phyloP scores from a whole-genome alignment of 345 rosid species.

The Eucalyptus lansdowneana region DNA sequence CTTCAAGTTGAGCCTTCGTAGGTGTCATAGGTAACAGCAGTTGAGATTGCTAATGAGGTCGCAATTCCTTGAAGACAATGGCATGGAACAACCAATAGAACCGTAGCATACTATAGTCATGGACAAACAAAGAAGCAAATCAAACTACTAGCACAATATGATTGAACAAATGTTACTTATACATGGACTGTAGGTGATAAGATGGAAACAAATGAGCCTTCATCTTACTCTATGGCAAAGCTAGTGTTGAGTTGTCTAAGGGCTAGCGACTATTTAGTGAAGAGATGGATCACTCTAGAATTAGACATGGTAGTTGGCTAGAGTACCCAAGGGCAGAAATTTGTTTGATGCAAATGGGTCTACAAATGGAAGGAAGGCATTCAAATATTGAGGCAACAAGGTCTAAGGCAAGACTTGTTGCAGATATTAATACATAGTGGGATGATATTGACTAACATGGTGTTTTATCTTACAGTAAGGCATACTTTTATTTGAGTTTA shows the following conservation, averaged over 20 bases:
- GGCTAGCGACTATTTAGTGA: not conserved
- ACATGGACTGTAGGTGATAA: not conserved
- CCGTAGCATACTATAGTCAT: not conserved
- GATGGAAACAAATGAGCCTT: not conserved
- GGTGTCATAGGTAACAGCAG: not conserved
- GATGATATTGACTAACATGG: not conserved
- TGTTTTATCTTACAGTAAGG: not conserved
- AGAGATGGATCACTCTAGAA: not conserved
- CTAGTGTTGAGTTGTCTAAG: not conserved
- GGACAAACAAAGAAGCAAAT: not conserved
- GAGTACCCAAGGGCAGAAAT: not conserved
- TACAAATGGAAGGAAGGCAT: not conserved
- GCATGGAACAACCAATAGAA: not conserved
- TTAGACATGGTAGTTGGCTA: not conserved
- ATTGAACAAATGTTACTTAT: not conserved
- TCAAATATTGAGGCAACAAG: not conserved
- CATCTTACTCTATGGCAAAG: not conserved
- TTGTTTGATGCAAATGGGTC: not conserved
- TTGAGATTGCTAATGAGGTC: not conserved
- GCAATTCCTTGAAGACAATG: not conserved
- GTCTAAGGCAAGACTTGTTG: not conserved
- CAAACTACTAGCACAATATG: not conserved
- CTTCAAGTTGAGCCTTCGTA: not conserved
- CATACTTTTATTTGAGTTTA: not conserved
- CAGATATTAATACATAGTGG: not conserved